Conservation (phyloP, 805 yeast species). For the Debaryomyces maramus region DNA sequence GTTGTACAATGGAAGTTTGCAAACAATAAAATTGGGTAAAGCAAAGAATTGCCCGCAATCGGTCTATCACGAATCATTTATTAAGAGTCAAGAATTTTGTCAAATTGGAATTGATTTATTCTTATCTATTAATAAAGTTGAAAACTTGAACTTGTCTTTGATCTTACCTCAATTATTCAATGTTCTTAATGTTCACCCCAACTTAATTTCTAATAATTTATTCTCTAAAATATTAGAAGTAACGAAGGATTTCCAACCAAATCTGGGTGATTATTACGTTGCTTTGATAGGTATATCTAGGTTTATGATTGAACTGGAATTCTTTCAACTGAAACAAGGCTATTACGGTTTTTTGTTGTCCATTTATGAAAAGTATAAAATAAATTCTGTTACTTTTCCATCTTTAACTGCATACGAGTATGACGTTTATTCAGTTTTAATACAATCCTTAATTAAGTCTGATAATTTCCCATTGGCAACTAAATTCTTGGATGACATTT, state of each 20-base stretch:
- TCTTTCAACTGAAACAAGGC: constrained; percentile 17
- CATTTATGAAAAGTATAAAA: constrained; percentile 35
- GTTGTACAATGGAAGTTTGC: constrained; percentile 50
- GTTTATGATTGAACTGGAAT: constrained; percentile 17
- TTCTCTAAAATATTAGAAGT: constrained; percentile 20
- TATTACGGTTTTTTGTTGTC: constrained; percentile 27
- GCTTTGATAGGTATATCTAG: constrained; percentile 32
- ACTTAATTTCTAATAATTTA: constrained; percentile 22
- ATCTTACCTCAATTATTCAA: constrained; percentile 39
- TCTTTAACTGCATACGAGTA: constrained; percentile 38
- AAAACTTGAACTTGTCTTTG: constrained; percentile 29
- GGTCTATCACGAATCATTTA: constrained; percentile 48
- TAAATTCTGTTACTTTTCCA: constrained; percentile 7
- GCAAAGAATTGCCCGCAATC: constrained; percentile 49
- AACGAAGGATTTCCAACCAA: not conserved
- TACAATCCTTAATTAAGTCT: constrained; percentile 53
- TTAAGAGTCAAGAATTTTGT: constrained; percentile 46
- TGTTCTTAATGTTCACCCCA: constrained; percentile 27
- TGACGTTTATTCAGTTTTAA: constrained; percentile 49
- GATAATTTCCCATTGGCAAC: constrained; percentile 53
- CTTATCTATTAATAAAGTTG: constrained; percentile 43
- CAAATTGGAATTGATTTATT: constrained; percentile 47
- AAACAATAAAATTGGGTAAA: constrained; percentile 33
- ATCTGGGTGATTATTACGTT: constrained; percentile 31
- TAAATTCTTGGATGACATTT: constrained; percentile 54